Evolutionary conservation across 768 basidiomycete genomes (phyloP).

Genomic region (Hygrophorus pudorinus): DNA sequence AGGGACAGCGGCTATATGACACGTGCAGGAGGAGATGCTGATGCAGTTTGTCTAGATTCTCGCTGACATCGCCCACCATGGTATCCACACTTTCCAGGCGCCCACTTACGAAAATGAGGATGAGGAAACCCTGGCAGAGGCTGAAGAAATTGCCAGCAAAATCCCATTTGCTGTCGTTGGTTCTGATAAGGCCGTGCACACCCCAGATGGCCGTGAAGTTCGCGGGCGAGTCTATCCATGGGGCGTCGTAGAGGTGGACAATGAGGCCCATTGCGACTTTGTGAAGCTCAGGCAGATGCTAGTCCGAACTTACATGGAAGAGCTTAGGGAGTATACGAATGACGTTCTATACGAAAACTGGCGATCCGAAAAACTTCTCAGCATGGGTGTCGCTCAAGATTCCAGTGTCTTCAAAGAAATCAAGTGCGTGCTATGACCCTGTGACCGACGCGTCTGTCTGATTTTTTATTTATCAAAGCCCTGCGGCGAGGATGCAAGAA

Average conservation of each 20-base stretch:
- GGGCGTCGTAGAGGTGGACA: conserved; percentile 99
- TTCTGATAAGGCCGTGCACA: conserved; percentile 72
- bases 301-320: conserved; percentile 98
- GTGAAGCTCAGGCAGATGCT: conserved; percentile 99
- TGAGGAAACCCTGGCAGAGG: conserved; percentile 94
- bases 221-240: conserved; percentile 96
- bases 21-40: neutral
- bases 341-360: conserved; percentile 96
- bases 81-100: conserved; percentile 97
- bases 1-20: conserved; percentile 15
- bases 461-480: conserved; percentile 39
- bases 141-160: conserved; percentile 96
- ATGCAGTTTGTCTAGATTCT: conserved; percentile 50
- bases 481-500: conserved; percentile 91
- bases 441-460: conserved; percentile 3
- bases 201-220: conserved; percentile 83
- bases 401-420: conserved; percentile 98
- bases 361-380: conserved; percentile 90
- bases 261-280: conserved; percentile 98
- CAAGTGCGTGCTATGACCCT: conserved; percentile 56
- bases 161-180: conserved; percentile 99
- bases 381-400: conserved; percentile 98
- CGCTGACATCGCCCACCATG: conserved; percentile 87
- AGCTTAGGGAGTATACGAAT: conserved; percentile 94
- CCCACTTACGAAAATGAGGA: conserved; percentile 98